Evolutionary conservation across 139 green algal genomes (phyloP), one percentile per base, ranked within the genome.

Genomic region (Coelastrella sp.): DNA sequence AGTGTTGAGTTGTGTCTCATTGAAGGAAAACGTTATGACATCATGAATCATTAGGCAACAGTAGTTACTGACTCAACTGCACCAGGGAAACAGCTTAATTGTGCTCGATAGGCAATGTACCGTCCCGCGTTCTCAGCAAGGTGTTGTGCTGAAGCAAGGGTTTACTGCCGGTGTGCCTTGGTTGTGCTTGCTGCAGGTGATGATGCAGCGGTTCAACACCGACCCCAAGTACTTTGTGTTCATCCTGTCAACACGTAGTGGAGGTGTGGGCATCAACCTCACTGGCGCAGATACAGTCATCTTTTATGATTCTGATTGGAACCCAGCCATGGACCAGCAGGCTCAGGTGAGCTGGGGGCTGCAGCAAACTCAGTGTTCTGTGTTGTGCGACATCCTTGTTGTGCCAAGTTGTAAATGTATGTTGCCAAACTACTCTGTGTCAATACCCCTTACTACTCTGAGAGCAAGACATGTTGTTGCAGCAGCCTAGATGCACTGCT

Each of bases 281-380:
- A 99, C 96, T 1, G 98, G 98, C 7, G 98, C 98, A 6, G 97
- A 99, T 93, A 99, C 97, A 4, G 98, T 99, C 89, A 98, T 99
- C 79, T 99, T 99, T 88, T 99, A 99, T 91, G 98, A 99, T 93
- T 95, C 90, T 25, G 97, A 98, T 93, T 99, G 98, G 98, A 99
- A 99, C 92, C 97, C 97, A 7, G 97, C 97, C 72, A 99, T 99
- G 95, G 97, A 99, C 89, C 35, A 79, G 60, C 95, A 97, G 90
- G 97, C 96, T 7, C 95, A 97, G 94, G 92, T 94, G 61, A 65
- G 78, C 8, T 14, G 63, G 3, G 4, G 63, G 12, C 63, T 63
- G 82, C 8, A 68, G 60, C 11, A 24, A 11, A 6, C 6, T 49
- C n/a, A 75, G 17, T 75, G 66, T 19, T 75, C 17, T 75, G 66